These are phyloP conservation scores for Pulveroboletus sp. DNA, from an alignment of 1,284 basidiomycete species.

Conservation along the genomic window DNA sequence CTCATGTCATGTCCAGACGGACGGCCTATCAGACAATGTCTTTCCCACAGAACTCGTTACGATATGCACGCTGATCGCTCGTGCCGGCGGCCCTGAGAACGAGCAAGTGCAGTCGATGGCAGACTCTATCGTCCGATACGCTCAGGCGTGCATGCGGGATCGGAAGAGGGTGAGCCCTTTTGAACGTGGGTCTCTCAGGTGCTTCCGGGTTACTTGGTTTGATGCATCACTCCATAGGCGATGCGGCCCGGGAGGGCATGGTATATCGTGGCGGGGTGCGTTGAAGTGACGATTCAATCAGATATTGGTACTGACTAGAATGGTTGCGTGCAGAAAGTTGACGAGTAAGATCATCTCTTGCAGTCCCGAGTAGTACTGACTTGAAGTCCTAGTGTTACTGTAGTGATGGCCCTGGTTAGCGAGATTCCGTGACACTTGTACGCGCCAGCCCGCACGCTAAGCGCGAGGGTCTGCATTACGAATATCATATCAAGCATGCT, in stretches of 20 bases:
- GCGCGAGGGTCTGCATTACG: neutral
- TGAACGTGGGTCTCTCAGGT: conserved; percentile 50
- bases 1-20: conserved; percentile 57
- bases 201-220: neutral
- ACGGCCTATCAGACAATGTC: conserved; percentile 87
- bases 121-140: conserved; percentile 69
- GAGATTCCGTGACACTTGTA: conserved; percentile 32
- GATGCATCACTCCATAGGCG: conserved; percentile 40
- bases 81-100: conserved; percentile 56
- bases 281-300: conserved; percentile 6
- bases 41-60: conserved; percentile 69
- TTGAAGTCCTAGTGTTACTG: conserved; percentile 42
- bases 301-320: conserved; percentile 18
- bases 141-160: conserved; percentile 67
- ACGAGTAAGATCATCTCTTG: conserved; percentile 52
- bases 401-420: conserved; percentile 45
- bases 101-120: conserved; percentile 69
- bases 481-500: conserved; percentile 2
- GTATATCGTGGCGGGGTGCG: conserved; percentile 69
- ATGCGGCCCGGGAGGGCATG: conserved; percentile 63
- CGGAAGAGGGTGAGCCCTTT: conserved; percentile 67
- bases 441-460: neutral
- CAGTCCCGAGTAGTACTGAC: conserved; percentile 27
- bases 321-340: conserved; percentile 50
- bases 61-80: conserved; percentile 64